Conservation (phyloP, 2,329 filamentous ascomycete genomes). For the Botrytis deweyae region DNA sequence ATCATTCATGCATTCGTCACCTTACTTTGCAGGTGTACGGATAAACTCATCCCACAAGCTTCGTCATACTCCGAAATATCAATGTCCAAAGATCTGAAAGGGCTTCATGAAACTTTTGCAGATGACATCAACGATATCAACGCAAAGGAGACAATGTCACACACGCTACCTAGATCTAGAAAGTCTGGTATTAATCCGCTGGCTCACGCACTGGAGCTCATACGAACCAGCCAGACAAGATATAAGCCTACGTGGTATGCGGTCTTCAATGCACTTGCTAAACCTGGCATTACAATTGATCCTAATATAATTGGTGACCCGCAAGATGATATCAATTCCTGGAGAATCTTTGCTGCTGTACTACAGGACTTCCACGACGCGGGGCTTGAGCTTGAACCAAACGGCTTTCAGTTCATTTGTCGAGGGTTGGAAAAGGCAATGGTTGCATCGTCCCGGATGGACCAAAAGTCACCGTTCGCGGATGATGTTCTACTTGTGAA, state of each 20-base stretch:
- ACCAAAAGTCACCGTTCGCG: slow-evolving; percentile 5
- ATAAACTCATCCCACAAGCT: slow-evolving; percentile 35
- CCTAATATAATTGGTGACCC: slow-evolving; percentile 24
- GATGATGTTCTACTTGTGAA: slow-evolving; percentile 38
- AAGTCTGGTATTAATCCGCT: slow-evolving; percentile 22
- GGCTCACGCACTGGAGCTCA: slow-evolving; percentile 28
- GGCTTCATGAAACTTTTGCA: background rate
- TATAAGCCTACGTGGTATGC: slow-evolving; percentile 45
- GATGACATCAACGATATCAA: background rate
- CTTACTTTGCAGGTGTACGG: slow-evolving; percentile 46
- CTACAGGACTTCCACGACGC: slow-evolving; percentile 33
- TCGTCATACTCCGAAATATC: background rate
- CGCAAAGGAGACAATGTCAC: slow-evolving; percentile 1
- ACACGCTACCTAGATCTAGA: slow-evolving; percentile 1
- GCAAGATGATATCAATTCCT: slow-evolving; percentile 33
- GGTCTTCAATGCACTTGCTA: slow-evolving; percentile 44
- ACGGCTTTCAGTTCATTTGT: slow-evolving; percentile 35
- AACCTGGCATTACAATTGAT: slow-evolving; percentile 30
- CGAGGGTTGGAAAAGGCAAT: slow-evolving; percentile 34
- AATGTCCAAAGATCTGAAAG: background rate
- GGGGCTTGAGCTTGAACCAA: slow-evolving; percentile 36
- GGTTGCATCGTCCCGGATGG: slow-evolving; percentile 24
- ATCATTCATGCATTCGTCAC: slow-evolving; percentile 53
- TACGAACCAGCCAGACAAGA: slow-evolving; percentile 25
- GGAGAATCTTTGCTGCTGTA: slow-evolving; percentile 29